Evolutionary conservation across 495 filamentous ascomycete species (phyloP).

Genomic region (Beverwykella pulmonaria): DNA sequence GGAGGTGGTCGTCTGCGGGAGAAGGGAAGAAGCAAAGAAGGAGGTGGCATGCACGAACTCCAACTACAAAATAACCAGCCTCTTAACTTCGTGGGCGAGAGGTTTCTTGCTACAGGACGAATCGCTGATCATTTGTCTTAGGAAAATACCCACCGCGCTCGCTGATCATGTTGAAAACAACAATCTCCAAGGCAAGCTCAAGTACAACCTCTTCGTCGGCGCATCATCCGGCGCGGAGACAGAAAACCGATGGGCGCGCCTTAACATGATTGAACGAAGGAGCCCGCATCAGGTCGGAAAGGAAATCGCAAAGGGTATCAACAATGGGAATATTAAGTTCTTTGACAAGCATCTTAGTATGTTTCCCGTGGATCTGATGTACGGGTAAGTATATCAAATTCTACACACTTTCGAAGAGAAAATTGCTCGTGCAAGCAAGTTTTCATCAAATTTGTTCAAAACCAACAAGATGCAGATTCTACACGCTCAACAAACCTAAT

Average conservation of each 20-base stretch:
- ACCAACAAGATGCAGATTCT: conserved; percentile 47
- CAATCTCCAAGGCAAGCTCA: conserved; percentile 77
- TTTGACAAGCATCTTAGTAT: conserved; percentile 93
- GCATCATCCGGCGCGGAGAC: conserved; percentile 88
- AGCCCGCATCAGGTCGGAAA: conserved; percentile 90
- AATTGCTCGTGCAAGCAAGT: no score
- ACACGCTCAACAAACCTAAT: conserved; percentile 58
- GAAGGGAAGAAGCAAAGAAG: no score
- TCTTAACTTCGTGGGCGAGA: no score
- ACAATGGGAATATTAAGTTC: conserved; percentile 84
- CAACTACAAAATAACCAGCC: no score
- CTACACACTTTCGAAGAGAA: neutral
- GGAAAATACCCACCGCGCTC: conserved; percentile 80
- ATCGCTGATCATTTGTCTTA: conserved; percentile 42
- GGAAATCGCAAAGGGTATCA: conserved; percentile 87
- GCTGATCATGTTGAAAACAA: conserved; percentile 92
- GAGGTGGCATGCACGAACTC: no score
- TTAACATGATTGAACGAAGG: conserved; percentile 88
- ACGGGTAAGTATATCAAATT: conserved; percentile 67
- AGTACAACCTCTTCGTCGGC: conserved; percentile 85
- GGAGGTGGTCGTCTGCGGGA: no score
- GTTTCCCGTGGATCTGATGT: conserved; percentile 85
- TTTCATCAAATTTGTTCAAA: no score
- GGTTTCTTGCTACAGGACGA: neutral
- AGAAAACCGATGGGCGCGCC: conserved; percentile 82